Base-by-base conservation (phyloP, 768 basidiomycete genomes). In the Mrakia gelida region DNA sequence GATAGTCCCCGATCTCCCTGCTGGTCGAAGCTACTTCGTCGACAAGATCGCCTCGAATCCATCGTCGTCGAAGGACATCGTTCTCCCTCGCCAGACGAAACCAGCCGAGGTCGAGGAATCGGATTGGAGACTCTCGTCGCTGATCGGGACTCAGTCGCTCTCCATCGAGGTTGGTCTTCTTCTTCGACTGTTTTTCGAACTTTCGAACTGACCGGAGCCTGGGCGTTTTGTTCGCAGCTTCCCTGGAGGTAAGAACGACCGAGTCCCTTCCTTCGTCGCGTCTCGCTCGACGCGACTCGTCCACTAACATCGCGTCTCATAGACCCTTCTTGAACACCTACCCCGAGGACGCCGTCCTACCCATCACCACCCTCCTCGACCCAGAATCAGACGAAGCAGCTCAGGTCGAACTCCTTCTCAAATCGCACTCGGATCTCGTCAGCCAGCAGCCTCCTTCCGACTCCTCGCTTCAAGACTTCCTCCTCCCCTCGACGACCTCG, bases 281-380 rank as follows among this genome's bases (percentile, higher is more conserved):
- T 59, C 59, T n/a, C 26, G 11, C 18, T 59, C 59, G 59, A 9
- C 0, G 13, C 9, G n/a, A n/a, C 59, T n/a, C n/a, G 8, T 52
- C 59, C 13, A 15, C 59, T 59, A 28, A 59, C n/a, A 59, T n/a
- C 59, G n/a, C 59, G 59, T 59, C 59, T 28, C 13, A 3, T 8
- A 59, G 59, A 59, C 59, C 59, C n/a, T 59, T 59, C 59, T 28
- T 59, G 59, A 59, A 59, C 59, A 59, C 59, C 59, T 59, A 59
- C 26, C 59, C 59, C 59, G 59, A 59, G n/a, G 59, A 59, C n/a
- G 13, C 8, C 26, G 59, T 59, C 7, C 59, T 59, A n/a, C n/a
- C 59, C 26, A 59, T 59, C 59, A n/a, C 1, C n/a, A 28, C n/a
- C 13, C 26, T 59, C 28, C 28, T 59, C 59, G 59, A n/a, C 13